Evolutionary conservation across 2,329 filamentous ascomycete genomes (phyloP).

Genomic region (Chaetomiaceae sp.): DNA sequence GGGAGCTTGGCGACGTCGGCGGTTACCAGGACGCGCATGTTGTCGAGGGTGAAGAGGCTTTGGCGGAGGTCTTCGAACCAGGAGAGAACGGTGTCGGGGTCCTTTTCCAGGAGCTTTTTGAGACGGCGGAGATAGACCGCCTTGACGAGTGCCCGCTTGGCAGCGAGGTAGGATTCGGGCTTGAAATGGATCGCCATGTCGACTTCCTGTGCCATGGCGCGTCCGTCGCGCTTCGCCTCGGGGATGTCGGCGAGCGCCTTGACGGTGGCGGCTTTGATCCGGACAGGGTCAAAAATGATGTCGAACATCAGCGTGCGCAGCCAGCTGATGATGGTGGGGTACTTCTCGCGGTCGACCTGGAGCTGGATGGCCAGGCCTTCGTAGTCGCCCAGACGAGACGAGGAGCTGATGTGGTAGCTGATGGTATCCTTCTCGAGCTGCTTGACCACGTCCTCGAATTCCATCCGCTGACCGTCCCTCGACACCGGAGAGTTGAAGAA

Average conservation of each 20-base stretch:
- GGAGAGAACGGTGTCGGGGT: slow-evolving; percentile 68
- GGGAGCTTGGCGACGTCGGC: slow-evolving; percentile 71
- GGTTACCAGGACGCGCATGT: slow-evolving; percentile 80
- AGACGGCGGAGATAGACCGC: slow-evolving; percentile 82
- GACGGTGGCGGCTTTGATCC: slow-evolving; percentile 61
- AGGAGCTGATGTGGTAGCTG: slow-evolving; percentile 69
- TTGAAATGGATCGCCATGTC: slow-evolving; percentile 77
- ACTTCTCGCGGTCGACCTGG: slow-evolving; percentile 84
- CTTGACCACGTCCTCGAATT: slow-evolving; percentile 89
- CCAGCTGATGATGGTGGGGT: slow-evolving; percentile 76
- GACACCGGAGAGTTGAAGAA: slow-evolving; percentile 91
- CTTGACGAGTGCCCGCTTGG: slow-evolving; percentile 78
- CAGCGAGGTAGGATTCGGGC: slow-evolving; percentile 70
- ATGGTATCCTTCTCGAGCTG: slow-evolving; percentile 89
- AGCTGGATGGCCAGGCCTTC: slow-evolving; percentile 81
- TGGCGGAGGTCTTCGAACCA: slow-evolving; percentile 74
- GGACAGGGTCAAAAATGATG: slow-evolving; percentile 73
- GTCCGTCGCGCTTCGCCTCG: slow-evolving; percentile 82
- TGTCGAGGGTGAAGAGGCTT: slow-evolving; percentile 75
- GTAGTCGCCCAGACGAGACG: slow-evolving; percentile 65
- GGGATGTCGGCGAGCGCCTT: slow-evolving; percentile 90
- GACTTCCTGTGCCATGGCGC: slow-evolving; percentile 59
- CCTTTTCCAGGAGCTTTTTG: slow-evolving; percentile 71
- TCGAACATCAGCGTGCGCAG: slow-evolving; percentile 82
- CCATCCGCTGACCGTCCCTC: slow-evolving; percentile 68